A percentile compares a stretch with the other conserved stretches of the same genome.
These are phyloP conservation scores for Aquilaria yunnanensis DNA, from an alignment of 345 rosid species.

Conservation along the genomic window DNA sequence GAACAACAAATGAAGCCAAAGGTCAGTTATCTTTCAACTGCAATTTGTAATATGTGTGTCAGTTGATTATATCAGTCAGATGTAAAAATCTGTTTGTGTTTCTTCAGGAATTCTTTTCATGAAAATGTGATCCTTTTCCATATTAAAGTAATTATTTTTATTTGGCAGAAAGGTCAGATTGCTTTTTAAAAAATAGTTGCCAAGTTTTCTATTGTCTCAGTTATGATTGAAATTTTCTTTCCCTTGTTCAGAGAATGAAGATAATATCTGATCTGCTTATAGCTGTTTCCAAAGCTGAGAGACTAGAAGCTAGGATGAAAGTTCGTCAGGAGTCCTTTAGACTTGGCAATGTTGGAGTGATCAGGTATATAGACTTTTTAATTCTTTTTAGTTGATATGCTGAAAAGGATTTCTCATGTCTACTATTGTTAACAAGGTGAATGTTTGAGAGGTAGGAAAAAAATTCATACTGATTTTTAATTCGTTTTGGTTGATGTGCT, in stretches of 20 bases:
- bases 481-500: no score
- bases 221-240: slow-evolving; percentile 10
- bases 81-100: no score
- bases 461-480: no score
- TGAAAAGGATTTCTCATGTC: slow-evolving; percentile 1
- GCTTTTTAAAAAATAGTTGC: not conserved
- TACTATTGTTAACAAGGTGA: not conserved
- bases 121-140: no score
- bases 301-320: slow-evolving; percentile 97
- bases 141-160: no score
- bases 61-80: no score
- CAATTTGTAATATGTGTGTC: no score
- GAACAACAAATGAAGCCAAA: slow-evolving; percentile 91
- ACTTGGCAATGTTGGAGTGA: slow-evolving; percentile 94
- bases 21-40: slow-evolving; percentile 32
- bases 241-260: slow-evolving; percentile 72
- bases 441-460: slow-evolving; percentile 1
- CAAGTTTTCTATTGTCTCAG: not conserved
- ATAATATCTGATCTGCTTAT: slow-evolving; percentile 88
- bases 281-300: slow-evolving; percentile 93
- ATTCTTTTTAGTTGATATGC: not conserved
- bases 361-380: slow-evolving; percentile 47
- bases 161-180: no score
- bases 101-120: no score
- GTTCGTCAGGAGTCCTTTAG: slow-evolving; percentile 95